Evolutionary conservation across 345 rosid species (phyloP), one percentile per base, ranked within the genome.

Genomic region (Raphanus raphanistrum): DNA sequence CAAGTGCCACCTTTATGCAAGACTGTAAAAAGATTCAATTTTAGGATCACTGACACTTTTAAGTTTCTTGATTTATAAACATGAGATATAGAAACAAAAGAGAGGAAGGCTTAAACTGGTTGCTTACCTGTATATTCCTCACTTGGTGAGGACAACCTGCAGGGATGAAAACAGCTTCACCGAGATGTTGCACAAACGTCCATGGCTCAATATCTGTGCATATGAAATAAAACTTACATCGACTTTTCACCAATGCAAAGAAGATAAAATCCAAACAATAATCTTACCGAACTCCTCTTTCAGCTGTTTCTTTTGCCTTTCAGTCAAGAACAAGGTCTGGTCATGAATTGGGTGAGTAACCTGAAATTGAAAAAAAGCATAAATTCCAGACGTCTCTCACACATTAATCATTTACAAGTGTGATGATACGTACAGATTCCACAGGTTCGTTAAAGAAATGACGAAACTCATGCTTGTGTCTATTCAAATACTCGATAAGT

Each of bases 291-390:
- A 88, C 79, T 93, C 92, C 55, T 90, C 87, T 79, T 92, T 89
- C 26, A 93, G 90, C 82, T 81, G 90, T 81, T 80, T 84, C 82
- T 90, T 90, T 68, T 94, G 98, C 11, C 82, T 85, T 58, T 35
- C 60, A 66, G 75, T 84, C 82, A 93, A 79, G 83, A 82, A 91
- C 74, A 91, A 72, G 41, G 86, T 79, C 82, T 91, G 92, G 85
- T 93, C 98, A 69, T 87, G 96, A 35, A 91, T 86, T 3, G 96
- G 90, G 77, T 90, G 89, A 36, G 66, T 33, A 59, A 93, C 92
- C 94, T 92, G 63, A 72, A 57, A 45, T 12, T 16, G 8, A 67
- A 68, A 59, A 84, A 21, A 89, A 75, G 81, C 71, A 54, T 85
- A 78, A 63, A 7, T 3, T 68, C 41, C 31, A 59, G 29, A 68